A percentile compares a stretch with the other conserved stretches of the same genome.
phyloP scores from a whole-genome alignment of 257 asterid genomes.

The Linaria vulgaris region DNA sequence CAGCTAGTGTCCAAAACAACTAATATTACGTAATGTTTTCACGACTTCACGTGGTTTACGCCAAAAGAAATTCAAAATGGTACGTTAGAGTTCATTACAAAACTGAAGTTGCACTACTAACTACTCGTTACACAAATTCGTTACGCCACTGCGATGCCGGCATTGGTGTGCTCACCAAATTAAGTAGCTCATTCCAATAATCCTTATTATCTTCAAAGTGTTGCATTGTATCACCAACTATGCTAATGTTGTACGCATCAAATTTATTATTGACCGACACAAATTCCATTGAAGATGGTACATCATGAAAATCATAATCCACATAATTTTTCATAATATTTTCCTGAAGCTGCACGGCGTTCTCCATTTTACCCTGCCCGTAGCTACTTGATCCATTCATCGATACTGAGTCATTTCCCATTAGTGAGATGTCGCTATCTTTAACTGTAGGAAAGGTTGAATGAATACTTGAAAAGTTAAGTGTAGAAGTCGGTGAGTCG shows the following conservation, averaged over 20 bases:
- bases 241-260: slow-evolving; percentile 1
- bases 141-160: no score
- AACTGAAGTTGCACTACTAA: slow-evolving; percentile 24
- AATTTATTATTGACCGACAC: not conserved
- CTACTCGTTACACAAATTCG: no score
- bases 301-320: not conserved
- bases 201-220: slow-evolving; percentile 36
- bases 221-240: not conserved
- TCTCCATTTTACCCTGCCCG: slow-evolving; percentile 24
- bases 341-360: slow-evolving; percentile 21
- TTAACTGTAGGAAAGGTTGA: slow-evolving; percentile 2
- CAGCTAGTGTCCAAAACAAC: no score
- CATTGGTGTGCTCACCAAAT: slow-evolving; percentile 28
- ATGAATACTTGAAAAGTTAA: slow-evolving; percentile 2
- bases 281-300: not conserved
- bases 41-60: no score
- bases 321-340: not conserved
- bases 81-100: no score
- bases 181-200: slow-evolving; percentile 38
- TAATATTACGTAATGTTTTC: no score
- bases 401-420: slow-evolving; percentile 6
- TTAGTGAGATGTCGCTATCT: not conserved
- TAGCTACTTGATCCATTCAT: not conserved
- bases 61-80: no score
- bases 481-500: slow-evolving; percentile 26